These are phyloP conservation scores for Chaetomiaceae sp. DNA, from an alignment of 2,329 filamentous ascomycete species.

Conservation along the genomic window DNA sequence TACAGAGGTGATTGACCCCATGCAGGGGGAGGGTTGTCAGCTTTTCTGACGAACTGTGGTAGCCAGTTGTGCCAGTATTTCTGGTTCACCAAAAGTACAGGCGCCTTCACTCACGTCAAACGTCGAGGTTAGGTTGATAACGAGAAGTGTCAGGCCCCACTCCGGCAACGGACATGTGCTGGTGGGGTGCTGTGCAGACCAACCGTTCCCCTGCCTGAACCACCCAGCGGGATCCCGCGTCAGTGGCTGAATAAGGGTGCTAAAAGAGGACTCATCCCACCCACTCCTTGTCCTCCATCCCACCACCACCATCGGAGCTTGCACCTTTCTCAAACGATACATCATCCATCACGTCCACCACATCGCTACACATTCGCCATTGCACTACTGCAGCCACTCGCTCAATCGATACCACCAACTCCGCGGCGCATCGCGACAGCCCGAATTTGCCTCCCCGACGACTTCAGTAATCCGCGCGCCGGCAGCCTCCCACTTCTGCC, in stretches of 20 bases:
- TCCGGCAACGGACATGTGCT: conserved; percentile 16
- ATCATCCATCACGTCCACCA: background rate
- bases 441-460: too few relatives aligned
- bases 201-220: too few relatives aligned
- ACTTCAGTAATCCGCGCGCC: too few relatives aligned
- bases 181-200: too few relatives aligned
- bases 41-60: conserved; percentile 4
- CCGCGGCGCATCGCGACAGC: conserved; percentile 3
- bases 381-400: background rate
- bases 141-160: background rate
- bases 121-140: too few relatives aligned
- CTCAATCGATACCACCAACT: background rate
- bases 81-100: too few relatives aligned
- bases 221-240: conserved; percentile 10
- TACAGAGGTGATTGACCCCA: conserved; percentile 16
- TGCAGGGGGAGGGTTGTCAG: conserved; percentile 16
- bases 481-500: background rate
- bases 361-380: background rate
- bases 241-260: conserved; percentile 12
- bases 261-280: background rate
- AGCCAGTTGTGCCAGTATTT: too few relatives aligned
- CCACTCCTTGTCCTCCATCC: conserved; percentile 1
- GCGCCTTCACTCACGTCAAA: too few relatives aligned
- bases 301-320: background rate
- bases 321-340: background rate